These are phyloP conservation scores for Aquilaria sinensis DNA, from an alignment of 345 rosid genomes.

Conservation along the genomic window DNA sequence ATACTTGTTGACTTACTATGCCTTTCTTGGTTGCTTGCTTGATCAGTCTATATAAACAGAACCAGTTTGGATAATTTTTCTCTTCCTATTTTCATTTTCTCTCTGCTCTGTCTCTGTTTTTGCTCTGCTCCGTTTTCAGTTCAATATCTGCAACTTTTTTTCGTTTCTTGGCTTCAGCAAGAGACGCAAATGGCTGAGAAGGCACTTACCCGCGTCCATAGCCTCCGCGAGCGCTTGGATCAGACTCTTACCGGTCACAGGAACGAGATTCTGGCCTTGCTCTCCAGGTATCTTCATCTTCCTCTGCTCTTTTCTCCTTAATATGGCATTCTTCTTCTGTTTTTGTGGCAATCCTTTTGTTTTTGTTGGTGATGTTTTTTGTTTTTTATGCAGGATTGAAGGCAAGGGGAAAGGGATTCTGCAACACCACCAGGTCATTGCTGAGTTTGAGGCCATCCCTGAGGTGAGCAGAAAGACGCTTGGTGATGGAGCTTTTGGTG, in stretches of 20 bases:
- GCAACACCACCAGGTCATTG: conserved; percentile 55
- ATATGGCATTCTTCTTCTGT: neutral
- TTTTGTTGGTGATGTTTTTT: neutral
- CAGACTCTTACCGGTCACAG: conserved; percentile 49
- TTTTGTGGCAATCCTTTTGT: neutral
- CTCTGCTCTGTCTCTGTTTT: conserved; percentile 2
- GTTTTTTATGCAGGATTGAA: conserved; percentile 36
- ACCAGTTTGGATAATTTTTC: neutral
- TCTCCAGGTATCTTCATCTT: conserved; percentile 44
- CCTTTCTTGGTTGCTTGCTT: conserved; percentile 7
- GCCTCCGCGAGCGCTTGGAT: conserved; percentile 72
- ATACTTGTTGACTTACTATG: conserved; percentile 14
- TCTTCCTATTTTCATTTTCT: neutral
- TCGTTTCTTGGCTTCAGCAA: neutral
- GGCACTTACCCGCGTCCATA: conserved; percentile 53
- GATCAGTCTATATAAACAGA: conserved; percentile 5
- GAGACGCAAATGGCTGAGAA: conserved; percentile 41
- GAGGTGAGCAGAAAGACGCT: conserved; percentile 43
- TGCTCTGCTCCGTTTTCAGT: neutral
- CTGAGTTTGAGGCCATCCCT: conserved; percentile 61
- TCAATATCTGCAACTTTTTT: neutral
- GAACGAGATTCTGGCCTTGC: conserved; percentile 57
- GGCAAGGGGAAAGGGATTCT: conserved; percentile 64
- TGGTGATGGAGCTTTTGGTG: conserved; percentile 42
- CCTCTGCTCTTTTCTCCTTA: neutral